phyloP scores from a whole-genome alignment of 2,329 filamentous ascomycete genomes.

The Aplosporella prunicola region DNA sequence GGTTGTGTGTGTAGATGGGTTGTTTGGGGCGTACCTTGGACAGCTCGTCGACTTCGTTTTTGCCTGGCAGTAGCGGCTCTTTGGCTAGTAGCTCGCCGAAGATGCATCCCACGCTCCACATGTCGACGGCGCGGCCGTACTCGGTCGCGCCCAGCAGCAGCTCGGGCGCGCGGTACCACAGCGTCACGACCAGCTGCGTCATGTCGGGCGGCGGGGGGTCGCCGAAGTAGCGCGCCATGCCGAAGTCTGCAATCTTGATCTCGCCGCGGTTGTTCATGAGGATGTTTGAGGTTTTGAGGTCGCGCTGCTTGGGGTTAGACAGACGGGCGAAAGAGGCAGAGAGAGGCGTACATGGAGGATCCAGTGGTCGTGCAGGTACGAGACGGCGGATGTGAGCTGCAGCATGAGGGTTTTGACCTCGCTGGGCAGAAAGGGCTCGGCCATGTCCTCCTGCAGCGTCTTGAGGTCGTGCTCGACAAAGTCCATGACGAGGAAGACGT shows the following conservation, averaged over 20 bases:
- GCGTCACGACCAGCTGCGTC: slow-evolving; percentile 86
- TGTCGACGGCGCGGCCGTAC: slow-evolving; percentile 72
- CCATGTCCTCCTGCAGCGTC: slow-evolving; percentile 85
- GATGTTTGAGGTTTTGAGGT: slow-evolving; percentile 88
- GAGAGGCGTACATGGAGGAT: slow-evolving; percentile 51
- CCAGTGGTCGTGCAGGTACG: slow-evolving; percentile 80
- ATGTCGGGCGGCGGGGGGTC: slow-evolving; percentile 64
- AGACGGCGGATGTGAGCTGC: slow-evolving; percentile 70
- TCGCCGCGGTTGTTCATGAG: slow-evolving; percentile 91
- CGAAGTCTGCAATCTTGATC: slow-evolving; percentile 95
- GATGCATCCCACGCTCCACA: slow-evolving; percentile 95
- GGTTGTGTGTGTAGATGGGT: slow-evolving; percentile 1
- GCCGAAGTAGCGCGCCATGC: slow-evolving; percentile 87
- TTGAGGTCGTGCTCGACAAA: slow-evolving; percentile 97
- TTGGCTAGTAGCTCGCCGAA: slow-evolving; percentile 83
- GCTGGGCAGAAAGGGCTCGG: slow-evolving; percentile 82
- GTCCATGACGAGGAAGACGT: slow-evolving; percentile 90
- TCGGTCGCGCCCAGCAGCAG: slow-evolving; percentile 69
- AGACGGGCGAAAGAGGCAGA: slow-evolving; percentile 8
- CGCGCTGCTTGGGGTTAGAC: slow-evolving; percentile 48
- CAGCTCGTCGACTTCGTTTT: slow-evolving; percentile 87
- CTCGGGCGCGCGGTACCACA: slow-evolving; percentile 94
- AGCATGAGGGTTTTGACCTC: slow-evolving; percentile 85
- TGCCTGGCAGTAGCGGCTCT: slow-evolving; percentile 74
- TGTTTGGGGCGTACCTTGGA: slow-evolving; percentile 44